Percentiles rank a stretch among this genome's conserved stretches.
phyloP scores from a whole-genome alignment of 2,329 filamentous ascomycete species.

The Colletotrichum sp. region DNA sequence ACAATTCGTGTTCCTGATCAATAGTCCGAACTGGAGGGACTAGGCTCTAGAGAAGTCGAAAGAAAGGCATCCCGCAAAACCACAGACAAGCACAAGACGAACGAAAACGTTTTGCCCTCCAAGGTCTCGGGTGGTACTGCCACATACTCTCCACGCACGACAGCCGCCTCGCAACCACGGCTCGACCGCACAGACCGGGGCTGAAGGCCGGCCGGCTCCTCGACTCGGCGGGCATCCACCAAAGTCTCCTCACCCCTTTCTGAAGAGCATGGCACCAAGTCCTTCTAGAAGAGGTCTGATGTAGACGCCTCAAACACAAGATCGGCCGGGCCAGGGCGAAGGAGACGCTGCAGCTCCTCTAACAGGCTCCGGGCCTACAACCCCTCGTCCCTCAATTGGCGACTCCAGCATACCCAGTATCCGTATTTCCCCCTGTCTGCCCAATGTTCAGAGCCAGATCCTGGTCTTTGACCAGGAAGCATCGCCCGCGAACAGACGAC shows the following conservation, averaged over 20 bases:
- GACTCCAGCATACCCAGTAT: neutral
- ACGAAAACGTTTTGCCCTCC: neutral
- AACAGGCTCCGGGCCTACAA: neutral
- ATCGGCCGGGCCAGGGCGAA: slow-evolving; percentile 8
- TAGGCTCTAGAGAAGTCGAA: neutral
- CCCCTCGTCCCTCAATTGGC: neutral
- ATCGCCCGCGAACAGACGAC: neutral
- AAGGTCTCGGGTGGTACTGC: neutral
- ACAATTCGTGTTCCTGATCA: neutral
- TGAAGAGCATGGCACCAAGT: neutral
- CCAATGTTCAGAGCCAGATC: neutral
- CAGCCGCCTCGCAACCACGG: neutral
- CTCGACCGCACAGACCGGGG: neutral
- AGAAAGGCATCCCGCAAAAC: neutral
- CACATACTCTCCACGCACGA: neutral
- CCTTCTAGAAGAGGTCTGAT: slow-evolving; percentile 15
- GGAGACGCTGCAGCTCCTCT: neutral
- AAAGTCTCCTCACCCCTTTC: neutral
- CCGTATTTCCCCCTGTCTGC: neutral
- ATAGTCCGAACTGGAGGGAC: neutral
- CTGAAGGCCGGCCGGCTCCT: neutral
- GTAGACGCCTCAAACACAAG: slow-evolving; percentile 1
- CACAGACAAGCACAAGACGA: neutral
- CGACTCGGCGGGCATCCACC: neutral
- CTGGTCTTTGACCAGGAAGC: neutral